phyloP scores from a whole-genome alignment of 2,329 filamentous ascomycete species.

The Neonectria hederae region DNA sequence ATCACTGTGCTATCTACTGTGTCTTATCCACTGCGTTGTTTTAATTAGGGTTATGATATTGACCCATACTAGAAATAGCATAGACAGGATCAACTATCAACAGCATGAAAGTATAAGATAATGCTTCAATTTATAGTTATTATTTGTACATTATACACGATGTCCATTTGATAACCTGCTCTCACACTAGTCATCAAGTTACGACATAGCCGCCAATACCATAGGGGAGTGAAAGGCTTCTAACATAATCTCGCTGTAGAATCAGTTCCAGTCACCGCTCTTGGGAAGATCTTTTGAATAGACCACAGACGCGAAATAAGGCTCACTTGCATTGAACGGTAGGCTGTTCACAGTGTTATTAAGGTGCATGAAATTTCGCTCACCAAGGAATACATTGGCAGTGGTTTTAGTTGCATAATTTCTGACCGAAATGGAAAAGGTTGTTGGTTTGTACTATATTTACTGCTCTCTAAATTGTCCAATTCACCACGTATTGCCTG shows the following conservation, averaged over 20 bases:
- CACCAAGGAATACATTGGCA: constrained; percentile 88
- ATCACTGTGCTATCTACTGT: no score
- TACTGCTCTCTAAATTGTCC: constrained; percentile 94
- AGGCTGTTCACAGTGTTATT: constrained; percentile 85
- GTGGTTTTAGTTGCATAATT: constrained; percentile 78
- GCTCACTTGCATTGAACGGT: constrained; percentile 89
- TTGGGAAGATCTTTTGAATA: constrained; percentile 92
- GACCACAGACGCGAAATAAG: constrained; percentile 93
- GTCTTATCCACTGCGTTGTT: no score
- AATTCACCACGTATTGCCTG: constrained; percentile 84
- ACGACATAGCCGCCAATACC: constrained; percentile 98
- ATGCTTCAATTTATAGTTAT: no score
- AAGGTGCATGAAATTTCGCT: constrained; percentile 95
- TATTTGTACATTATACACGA: no score
- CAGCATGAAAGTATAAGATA: no score
- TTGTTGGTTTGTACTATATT: constrained; percentile 90
- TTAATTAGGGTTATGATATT: no score
- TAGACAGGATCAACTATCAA: no score
- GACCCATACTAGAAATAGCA: no score
- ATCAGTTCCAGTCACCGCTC: constrained; percentile 89
- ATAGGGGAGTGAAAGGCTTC: constrained; percentile 87
- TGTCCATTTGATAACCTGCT: no score
- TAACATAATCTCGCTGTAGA: constrained; percentile 94
- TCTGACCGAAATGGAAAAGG: constrained; percentile 83
- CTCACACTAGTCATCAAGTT: constrained; percentile 70